Base-by-base conservation (phyloP, 2,329 filamentous ascomycete genomes). In the Claviceps citrina region DNA sequence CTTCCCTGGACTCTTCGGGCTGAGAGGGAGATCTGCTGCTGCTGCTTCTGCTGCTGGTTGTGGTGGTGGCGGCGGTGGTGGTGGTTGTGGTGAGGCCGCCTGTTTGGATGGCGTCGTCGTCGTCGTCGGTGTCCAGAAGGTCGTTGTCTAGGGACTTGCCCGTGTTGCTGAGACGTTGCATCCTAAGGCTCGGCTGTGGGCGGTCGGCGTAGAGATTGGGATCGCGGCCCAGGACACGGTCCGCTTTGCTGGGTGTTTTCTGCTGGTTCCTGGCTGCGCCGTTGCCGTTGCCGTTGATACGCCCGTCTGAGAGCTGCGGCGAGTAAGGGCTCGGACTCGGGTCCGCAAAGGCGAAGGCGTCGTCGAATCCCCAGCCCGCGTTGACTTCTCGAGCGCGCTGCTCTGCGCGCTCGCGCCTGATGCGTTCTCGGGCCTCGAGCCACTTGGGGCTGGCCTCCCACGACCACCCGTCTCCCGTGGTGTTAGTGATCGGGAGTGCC, bases 381-480 rank as follows among this genome's bases (percentile, higher is more conserved):
- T 67, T 71, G 15, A 71, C 62, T 56, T 85, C 81, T 41, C 79
- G 65, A 44, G 68, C 65, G 36, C 70, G 67, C 54, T 84, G 79
- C 37, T 71, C 64, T 39, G 73, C 65, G 34, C 76, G 63, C 44
- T 79, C 73, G 8, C 53, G 49, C 4, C 64, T 62, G n/a, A 86
- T 66, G 16, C 65, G 65, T 5, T 85, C 78, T 32, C 78, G 68
- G 4, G 79, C 81, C 27, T 78, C 76, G 3, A 83, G 46, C 82
- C 91, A 98, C 48, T 74, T 76, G 1, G 74, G 70, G 53, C 78
- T 93, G 1, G 87, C 73, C 52, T 95, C 86, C 91, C 91, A 98
- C 33, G 69, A 71, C 89, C 89, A 98, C 18, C 91, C 91, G 57
- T 98, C 84, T 26, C 89, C 89, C 0, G 76, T 83, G 2, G 86